Base-by-base conservation (phyloP, 73 alveolate genomes). In the Durusdinium trenchii region DNA sequence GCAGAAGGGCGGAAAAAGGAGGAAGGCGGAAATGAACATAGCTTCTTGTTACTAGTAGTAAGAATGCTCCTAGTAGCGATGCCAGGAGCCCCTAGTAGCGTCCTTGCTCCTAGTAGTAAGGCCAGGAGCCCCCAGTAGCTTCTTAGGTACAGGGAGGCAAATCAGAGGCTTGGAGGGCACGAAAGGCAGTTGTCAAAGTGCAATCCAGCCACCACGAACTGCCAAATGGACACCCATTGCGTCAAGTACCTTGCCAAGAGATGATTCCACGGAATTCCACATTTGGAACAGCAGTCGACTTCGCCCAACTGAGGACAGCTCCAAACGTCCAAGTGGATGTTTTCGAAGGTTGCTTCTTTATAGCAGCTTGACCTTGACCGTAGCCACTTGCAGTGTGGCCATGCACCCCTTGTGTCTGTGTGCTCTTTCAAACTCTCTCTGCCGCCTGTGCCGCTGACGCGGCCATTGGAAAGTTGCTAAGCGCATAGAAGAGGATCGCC, bases 151-250 rank as follows among this genome's bases (percentile, higher is more conserved):
- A n/a, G n/a, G n/a, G n/a, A n/a, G n/a, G n/a, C 64, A 54, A 54
- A 54, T 20, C 64, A 20, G 64, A 54, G 64, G 64, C 64, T 54
- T 20, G 28, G 20, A 20, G 64, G 28, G 9, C 64, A 9, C 64
- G n/a, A 79, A 79, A 45, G 20, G 20, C 14, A 12, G 62, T 42
- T 43, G 54, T 36, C 2, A 45, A 43, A 36, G 20, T 0, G 30
- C 48, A 18, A 52, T 52, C 94, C 62, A 30, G 98, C 45, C 36
- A 57, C 98, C 23, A 69, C 28, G 42, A 91, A 91, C 57, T 91
- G 98, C 98, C 98, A 91, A 69, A 91, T 91, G n/a, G 98, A 91
- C 9, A 91, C 98, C 98, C 98, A 91, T 52, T 91, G 98, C 48
- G 98, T 91, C 89, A 91, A 57, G 76, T 91, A 91, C 98, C 98